These are phyloP conservation scores for Buxus sempervirens DNA, from an alignment of 164 flowering plant species.

Conservation along the genomic window DNA sequence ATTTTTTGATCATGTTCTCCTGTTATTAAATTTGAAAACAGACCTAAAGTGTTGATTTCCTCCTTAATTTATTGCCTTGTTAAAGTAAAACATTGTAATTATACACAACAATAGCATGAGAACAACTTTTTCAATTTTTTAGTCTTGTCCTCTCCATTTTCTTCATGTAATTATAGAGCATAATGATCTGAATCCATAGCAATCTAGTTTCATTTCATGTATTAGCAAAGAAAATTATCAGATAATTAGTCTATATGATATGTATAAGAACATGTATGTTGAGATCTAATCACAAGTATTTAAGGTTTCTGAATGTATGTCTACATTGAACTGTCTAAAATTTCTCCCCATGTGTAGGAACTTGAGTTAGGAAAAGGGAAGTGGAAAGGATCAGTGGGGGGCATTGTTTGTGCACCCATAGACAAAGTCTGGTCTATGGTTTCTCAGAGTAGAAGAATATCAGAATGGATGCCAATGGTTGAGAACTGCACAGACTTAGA, in stretches of 20 bases:
- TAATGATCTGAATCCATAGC: background rate
- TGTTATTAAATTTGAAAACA: background rate
- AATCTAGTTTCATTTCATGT: no score
- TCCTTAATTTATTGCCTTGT: background rate
- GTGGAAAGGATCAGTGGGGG: constrained; percentile 47
- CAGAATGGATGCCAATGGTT: constrained; percentile 81
- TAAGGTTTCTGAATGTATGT: background rate
- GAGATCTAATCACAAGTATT: background rate
- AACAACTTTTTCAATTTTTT: no score
- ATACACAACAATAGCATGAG: background rate
- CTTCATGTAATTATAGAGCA: background rate
- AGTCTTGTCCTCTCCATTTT: no score
- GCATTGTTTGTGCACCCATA: constrained; percentile 49
- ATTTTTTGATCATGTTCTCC: constrained; percentile 20
- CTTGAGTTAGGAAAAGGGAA: constrained; percentile 14
- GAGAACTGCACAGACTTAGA: constrained; percentile 49
- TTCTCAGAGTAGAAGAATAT: constrained; percentile 37
- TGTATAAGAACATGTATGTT: background rate
- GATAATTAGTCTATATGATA: no score
- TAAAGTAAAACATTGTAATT: background rate
- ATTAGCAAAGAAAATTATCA: no score
- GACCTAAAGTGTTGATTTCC: background rate
- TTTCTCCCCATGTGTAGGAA: constrained; percentile 16
- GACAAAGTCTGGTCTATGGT: constrained; percentile 48
- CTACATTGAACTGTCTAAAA: background rate